A percentile compares a stretch with the other conserved stretches of the same genome.
Evolutionary conservation across 257 asterid species (phyloP).

Genomic region (Mentha longifolia): DNA sequence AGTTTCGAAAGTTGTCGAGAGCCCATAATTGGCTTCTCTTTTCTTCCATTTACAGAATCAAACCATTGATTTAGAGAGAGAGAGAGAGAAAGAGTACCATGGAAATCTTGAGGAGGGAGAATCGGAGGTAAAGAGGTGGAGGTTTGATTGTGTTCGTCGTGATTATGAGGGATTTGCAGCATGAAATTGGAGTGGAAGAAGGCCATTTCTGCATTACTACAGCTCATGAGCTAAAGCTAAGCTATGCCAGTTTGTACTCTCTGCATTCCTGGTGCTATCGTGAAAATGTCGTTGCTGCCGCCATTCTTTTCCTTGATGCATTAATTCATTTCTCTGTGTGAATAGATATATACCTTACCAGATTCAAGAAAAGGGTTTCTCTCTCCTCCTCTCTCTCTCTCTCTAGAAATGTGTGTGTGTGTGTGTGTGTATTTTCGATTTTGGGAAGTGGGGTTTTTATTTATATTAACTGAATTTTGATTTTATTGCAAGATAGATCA

Average conservation of each 20-base stretch:
- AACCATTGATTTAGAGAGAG: background rate
- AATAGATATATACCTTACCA: conserved; percentile 55
- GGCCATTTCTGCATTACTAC: conserved; percentile 57
- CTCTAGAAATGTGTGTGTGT: background rate
- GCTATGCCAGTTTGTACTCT: conserved; percentile 22
- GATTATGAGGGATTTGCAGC: conserved; percentile 66
- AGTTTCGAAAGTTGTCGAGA: conserved; percentile 25
- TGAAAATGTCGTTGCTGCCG: conserved; percentile 16
- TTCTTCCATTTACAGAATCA: background rate
- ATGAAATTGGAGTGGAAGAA: conserved; percentile 81
- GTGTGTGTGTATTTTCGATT: conserved; percentile 34
- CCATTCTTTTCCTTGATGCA: conserved; percentile 27
- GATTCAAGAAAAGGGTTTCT: conserved; percentile 14
- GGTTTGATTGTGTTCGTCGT: conserved; percentile 47
- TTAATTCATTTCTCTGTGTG: conserved; percentile 39
- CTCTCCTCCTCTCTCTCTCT: background rate
- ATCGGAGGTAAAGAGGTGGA: conserved; percentile 47
- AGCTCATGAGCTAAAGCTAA: conserved; percentile 46
- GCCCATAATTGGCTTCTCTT: conserved; percentile 15
- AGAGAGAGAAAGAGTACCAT: conserved; percentile 36
- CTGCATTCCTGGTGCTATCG: conserved; percentile 27
- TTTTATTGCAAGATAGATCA: conserved; percentile 44
- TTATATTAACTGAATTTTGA: conserved; percentile 40
- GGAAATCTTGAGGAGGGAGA: conserved; percentile 52
- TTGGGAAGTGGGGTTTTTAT: conserved; percentile 45